Conservation (phyloP, 1,284 basidiomycete genomes). For the Polyporus tsugae region DNA sequence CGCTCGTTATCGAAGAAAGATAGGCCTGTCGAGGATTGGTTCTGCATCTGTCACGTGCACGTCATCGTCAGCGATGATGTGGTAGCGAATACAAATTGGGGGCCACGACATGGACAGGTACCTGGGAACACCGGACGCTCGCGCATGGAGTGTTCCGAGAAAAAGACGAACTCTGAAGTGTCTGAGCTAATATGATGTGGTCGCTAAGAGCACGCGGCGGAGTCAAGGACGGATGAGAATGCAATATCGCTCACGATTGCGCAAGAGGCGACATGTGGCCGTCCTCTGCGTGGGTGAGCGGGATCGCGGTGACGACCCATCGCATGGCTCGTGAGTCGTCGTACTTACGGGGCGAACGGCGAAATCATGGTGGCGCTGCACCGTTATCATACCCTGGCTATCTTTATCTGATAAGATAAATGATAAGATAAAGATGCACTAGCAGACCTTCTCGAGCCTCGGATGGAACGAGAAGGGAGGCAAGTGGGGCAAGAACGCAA, state of each 20-base stretch:
- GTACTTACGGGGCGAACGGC: neutral
- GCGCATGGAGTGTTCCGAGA: constrained; percentile 8
- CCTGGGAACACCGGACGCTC: neutral
- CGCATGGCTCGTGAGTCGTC: constrained; percentile 11
- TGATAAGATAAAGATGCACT: constrained; percentile 1
- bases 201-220: constrained; percentile 4
- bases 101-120: neutral
- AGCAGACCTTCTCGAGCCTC: neutral
- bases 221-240: constrained; percentile 9
- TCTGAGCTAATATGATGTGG: constrained; percentile 17
- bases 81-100: constrained; percentile 7
- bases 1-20: neutral
- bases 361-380: constrained; percentile 15
- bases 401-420: constrained; percentile 13
- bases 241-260: constrained; percentile 21
- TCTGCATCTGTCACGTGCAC: neutral
- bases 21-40: neutral
- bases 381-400: constrained; percentile 6
- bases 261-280: constrained; percentile 3
- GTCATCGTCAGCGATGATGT: neutral
- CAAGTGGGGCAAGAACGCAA: neutral
- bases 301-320: neutral
- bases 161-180: constrained; percentile 9
- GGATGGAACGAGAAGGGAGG: neutral
- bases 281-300: neutral